Percentiles rank a stretch among this genome's conserved stretches.
phyloP scores from a whole-genome alignment of 176 grass and related monocot species.

The Olyra latifolia region DNA sequence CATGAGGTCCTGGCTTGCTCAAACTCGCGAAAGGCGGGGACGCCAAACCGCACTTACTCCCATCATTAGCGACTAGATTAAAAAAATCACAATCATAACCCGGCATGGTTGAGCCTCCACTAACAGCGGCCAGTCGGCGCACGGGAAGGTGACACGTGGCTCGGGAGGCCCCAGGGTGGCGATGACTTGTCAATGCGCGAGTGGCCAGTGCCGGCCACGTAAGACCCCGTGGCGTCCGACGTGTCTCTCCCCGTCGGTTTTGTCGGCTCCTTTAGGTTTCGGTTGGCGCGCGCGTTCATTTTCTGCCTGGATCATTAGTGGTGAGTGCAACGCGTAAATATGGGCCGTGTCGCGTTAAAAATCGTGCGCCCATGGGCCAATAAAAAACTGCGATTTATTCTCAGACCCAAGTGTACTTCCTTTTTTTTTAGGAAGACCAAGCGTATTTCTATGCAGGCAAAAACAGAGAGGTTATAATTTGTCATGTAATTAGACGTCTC shows the following conservation, averaged over 20 bases:
- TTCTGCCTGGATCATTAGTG: neutral
- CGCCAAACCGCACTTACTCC: slow-evolving; percentile 51
- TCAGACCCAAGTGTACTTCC: neutral
- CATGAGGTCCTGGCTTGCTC: neutral
- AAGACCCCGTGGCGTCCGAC: slow-evolving; percentile 5
- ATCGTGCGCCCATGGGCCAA: neutral
- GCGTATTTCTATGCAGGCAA: neutral
- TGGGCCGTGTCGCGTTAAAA: neutral
- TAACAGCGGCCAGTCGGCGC: slow-evolving; percentile 29
- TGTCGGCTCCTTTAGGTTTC: neutral
- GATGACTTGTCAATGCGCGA: slow-evolving; percentile 51
- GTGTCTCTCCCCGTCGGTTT: slow-evolving; percentile 5
- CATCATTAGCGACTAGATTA: slow-evolving; percentile 36
- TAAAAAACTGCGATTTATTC: neutral
- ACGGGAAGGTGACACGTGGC: slow-evolving; percentile 20
- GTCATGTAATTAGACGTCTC: neutral
- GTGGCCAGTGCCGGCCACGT: neutral
- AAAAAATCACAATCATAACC: slow-evolving; percentile 34
- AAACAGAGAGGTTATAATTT: neutral
- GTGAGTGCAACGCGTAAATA: neutral
- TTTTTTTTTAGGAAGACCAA: too few species aligned
- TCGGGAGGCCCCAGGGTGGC: neutral
- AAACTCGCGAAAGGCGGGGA: slow-evolving; percentile 25
- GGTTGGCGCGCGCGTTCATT: neutral
- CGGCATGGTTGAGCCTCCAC: slow-evolving; percentile 52